phyloP scores from a whole-genome alignment of 2,329 filamentous ascomycete genomes.

The Teratosphaeria nubilosa region DNA sequence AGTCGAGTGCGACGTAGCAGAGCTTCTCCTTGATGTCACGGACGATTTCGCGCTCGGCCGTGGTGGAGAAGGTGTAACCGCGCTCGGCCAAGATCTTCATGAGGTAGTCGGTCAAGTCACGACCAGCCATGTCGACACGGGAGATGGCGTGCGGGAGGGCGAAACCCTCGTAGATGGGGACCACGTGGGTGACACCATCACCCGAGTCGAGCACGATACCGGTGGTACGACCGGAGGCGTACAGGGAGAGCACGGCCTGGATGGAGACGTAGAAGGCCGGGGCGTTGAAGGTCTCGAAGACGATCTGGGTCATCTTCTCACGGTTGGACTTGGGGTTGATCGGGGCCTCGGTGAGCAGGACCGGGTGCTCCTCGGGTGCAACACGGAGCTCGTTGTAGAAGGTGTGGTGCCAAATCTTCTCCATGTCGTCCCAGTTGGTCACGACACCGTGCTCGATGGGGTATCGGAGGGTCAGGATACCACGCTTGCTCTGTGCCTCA shows the following conservation, averaged over 20 bases:
- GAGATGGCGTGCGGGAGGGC: conserved; percentile 99
- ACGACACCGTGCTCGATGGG: conserved; percentile 99
- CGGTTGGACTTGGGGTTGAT: conserved; percentile 99
- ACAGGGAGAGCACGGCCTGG: conserved; percentile 97
- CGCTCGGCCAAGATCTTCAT: conserved; percentile 99
- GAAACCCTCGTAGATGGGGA: conserved; percentile 99
- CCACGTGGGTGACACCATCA: conserved; percentile 99
- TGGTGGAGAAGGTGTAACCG: conserved; percentile 99
- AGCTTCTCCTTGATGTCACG: conserved; percentile 99
- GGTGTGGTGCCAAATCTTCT: conserved; percentile 99
- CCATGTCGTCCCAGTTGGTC: conserved; percentile 99
- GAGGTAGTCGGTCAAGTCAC: conserved; percentile 99
- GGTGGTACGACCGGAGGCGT: conserved; percentile 99
- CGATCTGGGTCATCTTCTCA: conserved; percentile 99
- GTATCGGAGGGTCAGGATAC: conserved; percentile 99
- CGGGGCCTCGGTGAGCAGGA: conserved; percentile 96
- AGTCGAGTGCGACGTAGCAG: conserved; percentile 99
- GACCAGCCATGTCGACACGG: conserved; percentile 99
- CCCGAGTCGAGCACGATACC: conserved; percentile 99
- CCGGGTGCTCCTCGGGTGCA: conserved; percentile 98
- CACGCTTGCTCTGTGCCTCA: conserved; percentile 99
- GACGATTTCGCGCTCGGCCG: conserved; percentile 99
- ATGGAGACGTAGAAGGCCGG: conserved; percentile 99
- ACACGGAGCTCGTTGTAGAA: conserved; percentile 99
- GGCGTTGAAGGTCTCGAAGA: conserved; percentile 99